phyloP scores from a whole-genome alignment of 805 yeast genomes.

The Saccharomycopsis sp. region DNA sequence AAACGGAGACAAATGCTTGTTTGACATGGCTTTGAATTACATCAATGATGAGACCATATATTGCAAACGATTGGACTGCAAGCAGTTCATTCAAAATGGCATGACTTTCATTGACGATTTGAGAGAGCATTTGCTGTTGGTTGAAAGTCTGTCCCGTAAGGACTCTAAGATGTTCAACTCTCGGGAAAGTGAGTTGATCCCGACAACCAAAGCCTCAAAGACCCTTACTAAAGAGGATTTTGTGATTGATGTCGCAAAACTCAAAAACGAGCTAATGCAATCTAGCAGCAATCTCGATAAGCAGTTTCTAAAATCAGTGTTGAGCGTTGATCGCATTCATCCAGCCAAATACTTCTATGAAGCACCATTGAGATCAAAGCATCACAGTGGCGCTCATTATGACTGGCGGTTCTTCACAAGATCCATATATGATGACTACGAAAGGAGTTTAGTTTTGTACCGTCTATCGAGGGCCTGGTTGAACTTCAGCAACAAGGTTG shows the following conservation, averaged over 20 bases:
- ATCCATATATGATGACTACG: slow-evolving; percentile 31
- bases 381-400: slow-evolving; percentile 31
- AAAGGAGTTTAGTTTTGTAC: slow-evolving; percentile 25
- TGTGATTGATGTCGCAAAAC: background rate
- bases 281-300: background rate
- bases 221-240: slow-evolving; percentile 1
- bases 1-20: background rate
- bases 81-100: background rate
- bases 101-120: slow-evolving; percentile 4
- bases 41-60: slow-evolving; percentile 3
- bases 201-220: too few species aligned
- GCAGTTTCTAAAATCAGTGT: background rate
- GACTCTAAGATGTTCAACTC: background rate
- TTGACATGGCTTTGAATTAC: slow-evolving; percentile 4
- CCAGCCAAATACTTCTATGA: slow-evolving; percentile 16
- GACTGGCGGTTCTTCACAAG: slow-evolving; percentile 55
- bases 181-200: background rate
- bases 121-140: background rate
- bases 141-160: too few species aligned
- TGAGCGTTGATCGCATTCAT: background rate
- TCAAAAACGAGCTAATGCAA: background rate
- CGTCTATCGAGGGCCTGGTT: slow-evolving; percentile 44
- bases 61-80: background rate
- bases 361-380: slow-evolving; percentile 4
- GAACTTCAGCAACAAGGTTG: slow-evolving; percentile 35